Base-by-base conservation (phyloP, 768 basidiomycete genomes). In the Tubosaeta brunneosetosa region DNA sequence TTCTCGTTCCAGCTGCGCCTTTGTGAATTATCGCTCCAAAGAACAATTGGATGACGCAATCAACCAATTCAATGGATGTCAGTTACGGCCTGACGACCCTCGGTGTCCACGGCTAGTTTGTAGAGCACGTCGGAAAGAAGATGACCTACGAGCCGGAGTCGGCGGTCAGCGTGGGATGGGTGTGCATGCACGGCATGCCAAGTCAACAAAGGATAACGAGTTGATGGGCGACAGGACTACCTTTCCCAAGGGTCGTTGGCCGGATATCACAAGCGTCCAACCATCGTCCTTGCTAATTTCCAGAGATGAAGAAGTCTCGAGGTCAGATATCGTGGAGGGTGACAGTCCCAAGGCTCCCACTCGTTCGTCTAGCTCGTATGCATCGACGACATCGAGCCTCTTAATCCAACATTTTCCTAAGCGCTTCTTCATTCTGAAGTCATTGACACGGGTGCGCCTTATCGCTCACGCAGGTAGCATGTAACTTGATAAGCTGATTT, bases 361-460 rank as follows among this genome's bases (percentile, higher is more conserved):
- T 26, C 76, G 74, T 49, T 81, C 83, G 34, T 77, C 77, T 56
- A 83, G 78, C 3, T 91, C 89, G 41, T 82, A 77, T 65, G 78
- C 86, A 14, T 93, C 91, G 34, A 94, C 92, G 1, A 88, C 77
- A 54, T 97, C 94, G 19, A 90, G 87, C 63, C 73, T 95, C 60
- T 73, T 98, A 13, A 57, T 74, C 3, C 77, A 74, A 47, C 72
- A 91, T 66, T 97, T 95, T 67, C 92, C 93, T 3, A 80, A 79
- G 61, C 84, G 94, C n/a, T 91, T 84, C 65, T 97, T 97, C 62
- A 94, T 97, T 54, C 79, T 95, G 62, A 94, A 95, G 70, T 91
- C 89, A 22, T 70, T 89, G 65, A 87, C 87, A 2, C 83, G 9
- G 29, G 29, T 29, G 4, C 9, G 29, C 4, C 29, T 29, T 29